Conservation (phyloP, 768 basidiomycete genomes). For the Phaeotremella fagi region DNA sequence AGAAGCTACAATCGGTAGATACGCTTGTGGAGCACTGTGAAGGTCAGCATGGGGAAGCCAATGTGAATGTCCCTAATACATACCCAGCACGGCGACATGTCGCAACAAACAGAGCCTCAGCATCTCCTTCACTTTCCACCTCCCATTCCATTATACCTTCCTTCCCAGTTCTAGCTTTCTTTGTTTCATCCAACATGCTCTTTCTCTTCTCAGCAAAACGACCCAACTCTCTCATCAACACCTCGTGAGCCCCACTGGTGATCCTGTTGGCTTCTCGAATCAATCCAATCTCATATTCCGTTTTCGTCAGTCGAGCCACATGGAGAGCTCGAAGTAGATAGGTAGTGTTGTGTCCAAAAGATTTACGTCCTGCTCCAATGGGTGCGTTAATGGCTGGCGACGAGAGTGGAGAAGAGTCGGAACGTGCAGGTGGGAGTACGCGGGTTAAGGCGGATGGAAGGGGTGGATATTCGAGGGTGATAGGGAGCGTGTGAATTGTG, state of each 20-base stretch:
- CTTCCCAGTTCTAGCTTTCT: conserved; percentile 26
- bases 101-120: conserved; percentile 88
- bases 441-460: conserved; percentile 13
- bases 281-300: conserved; percentile 62
- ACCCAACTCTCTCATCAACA: conserved; percentile 86
- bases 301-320: conserved; percentile 72
- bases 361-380: conserved; percentile 9
- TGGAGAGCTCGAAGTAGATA: conserved; percentile 77
- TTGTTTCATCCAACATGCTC: conserved; percentile 49
- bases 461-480: conserved; percentile 34
- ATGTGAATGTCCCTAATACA: neutral
- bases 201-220: conserved; percentile 47
- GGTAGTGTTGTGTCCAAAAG: conserved; percentile 54
- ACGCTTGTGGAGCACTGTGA: conserved; percentile 74
- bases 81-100: conserved; percentile 83
- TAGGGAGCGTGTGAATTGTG: conserved; percentile 37
- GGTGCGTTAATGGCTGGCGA: conserved; percentile 41
- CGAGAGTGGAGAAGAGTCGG: conserved; percentile 52
- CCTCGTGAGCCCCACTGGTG: conserved; percentile 82
- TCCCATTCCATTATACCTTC: conserved; percentile 62
- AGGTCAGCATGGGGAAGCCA: neutral
- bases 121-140: conserved; percentile 87
- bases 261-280: conserved; percentile 80
- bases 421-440: conserved; percentile 49
- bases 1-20: conserved; percentile 86